Conservation (phyloP, 1,139 yeast species). For the Protomyces pachydermus region DNA sequence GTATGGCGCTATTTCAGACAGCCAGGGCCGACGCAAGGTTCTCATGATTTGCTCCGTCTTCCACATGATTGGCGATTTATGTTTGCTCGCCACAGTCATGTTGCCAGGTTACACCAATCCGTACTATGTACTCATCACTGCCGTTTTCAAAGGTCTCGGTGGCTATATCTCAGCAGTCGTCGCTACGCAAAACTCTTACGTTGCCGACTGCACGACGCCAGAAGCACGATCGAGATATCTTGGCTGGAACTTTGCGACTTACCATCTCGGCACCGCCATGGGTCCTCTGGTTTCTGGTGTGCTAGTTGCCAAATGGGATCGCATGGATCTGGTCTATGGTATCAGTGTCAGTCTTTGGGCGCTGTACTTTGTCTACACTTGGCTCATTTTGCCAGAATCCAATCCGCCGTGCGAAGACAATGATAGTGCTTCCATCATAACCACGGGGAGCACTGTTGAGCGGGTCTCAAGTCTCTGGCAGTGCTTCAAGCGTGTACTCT, state of each 20-base stretch:
- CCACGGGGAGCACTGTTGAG: slow-evolving; percentile 8
- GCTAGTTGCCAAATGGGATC: slow-evolving; percentile 19
- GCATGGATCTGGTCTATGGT: slow-evolving; percentile 24
- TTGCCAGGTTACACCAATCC: slow-evolving; percentile 19
- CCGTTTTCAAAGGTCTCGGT: slow-evolving; percentile 27
- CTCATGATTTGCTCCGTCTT: slow-evolving; percentile 22
- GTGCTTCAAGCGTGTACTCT: not conserved
- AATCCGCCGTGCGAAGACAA: slow-evolving; percentile 7
- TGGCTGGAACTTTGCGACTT: slow-evolving; percentile 28
- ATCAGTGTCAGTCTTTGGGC: slow-evolving; percentile 26
- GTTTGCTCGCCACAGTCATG: slow-evolving; percentile 20
- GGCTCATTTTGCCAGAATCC: slow-evolving; percentile 24
- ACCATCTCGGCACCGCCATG: slow-evolving; percentile 28
- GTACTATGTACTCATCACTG: slow-evolving; percentile 18
- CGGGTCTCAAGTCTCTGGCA: slow-evolving; percentile 7
- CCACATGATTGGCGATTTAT: slow-evolving; percentile 23
- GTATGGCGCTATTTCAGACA: slow-evolving; percentile 27
- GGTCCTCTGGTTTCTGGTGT: slow-evolving; percentile 26
- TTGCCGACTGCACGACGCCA: slow-evolving; percentile 27
- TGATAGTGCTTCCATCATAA: not conserved
- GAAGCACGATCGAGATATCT: slow-evolving; percentile 24
- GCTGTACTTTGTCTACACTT: slow-evolving; percentile 25
- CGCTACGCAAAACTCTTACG: slow-evolving; percentile 27
- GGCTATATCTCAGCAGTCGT: slow-evolving; percentile 27
- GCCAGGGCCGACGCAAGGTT: slow-evolving; percentile 26